Conservation (phyloP, 2,329 filamentous ascomycete genomes). For the Chrysoporthe austroafricana region DNA sequence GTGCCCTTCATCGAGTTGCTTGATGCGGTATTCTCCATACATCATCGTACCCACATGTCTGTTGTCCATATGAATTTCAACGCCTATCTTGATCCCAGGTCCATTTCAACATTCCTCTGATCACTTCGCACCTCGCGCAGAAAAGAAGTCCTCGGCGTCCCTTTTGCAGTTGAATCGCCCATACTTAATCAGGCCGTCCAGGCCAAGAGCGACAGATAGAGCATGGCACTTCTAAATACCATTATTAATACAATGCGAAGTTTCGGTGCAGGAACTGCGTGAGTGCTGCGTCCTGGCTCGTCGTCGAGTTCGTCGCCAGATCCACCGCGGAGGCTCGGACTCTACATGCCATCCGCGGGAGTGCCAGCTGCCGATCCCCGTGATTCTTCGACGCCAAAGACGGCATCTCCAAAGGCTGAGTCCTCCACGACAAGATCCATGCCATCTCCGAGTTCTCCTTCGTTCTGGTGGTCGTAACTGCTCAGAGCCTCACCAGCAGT, state of each 20-base stretch:
- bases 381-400: conserved; percentile 62
- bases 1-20: no score
- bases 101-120: background rate
- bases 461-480: conserved; percentile 62
- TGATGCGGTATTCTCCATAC: no score
- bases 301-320: background rate
- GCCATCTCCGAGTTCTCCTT: conserved; percentile 56
- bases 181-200: background rate
- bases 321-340: background rate
- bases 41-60: background rate
- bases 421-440: conserved; percentile 71
- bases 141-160: background rate
- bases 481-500: conserved; percentile 73
- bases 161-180: background rate
- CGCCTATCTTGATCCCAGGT: background rate
- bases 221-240: background rate
- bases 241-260: background rate
- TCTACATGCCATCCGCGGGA: conserved; percentile 39
- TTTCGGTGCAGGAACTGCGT: background rate
- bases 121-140: background rate
- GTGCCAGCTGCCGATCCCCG: conserved; percentile 38
- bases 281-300: background rate
- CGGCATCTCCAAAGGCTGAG: conserved; percentile 82
- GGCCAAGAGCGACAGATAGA: background rate
- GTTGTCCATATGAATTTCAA: background rate